A percentile compares a stretch with the other conserved stretches of the same genome.
These are phyloP conservation scores for Collybia sordida DNA, from an alignment of 768 basidiomycete species.

Conservation along the genomic window DNA sequence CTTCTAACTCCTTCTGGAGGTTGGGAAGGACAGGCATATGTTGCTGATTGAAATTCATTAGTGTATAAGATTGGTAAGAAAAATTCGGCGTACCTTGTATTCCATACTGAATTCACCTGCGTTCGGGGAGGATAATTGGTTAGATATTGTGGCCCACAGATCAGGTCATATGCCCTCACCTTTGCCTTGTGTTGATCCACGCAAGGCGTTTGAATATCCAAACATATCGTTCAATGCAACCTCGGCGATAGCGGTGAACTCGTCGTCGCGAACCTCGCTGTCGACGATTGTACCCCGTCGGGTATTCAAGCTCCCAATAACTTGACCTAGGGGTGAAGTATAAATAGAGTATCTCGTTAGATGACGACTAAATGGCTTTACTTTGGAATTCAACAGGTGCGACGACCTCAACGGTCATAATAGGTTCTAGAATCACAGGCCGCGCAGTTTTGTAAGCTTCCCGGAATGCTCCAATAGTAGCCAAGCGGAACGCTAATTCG, in stretches of 20 bases:
- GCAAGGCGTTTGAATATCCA: constrained; percentile 89
- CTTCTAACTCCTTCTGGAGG: constrained; percentile 86
- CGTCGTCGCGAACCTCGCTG: constrained; percentile 95
- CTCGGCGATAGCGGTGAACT: constrained; percentile 89
- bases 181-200: constrained; percentile 96
- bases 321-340: constrained; percentile 49
- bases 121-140: neutral
- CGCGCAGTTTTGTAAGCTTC: constrained; percentile 79
- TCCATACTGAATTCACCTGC: constrained; percentile 78
- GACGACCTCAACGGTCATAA: constrained; percentile 98
- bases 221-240: constrained; percentile 99
- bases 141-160: neutral
- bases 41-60: constrained; percentile 36
- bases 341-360: constrained; percentile 1
- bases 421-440: constrained; percentile 91
- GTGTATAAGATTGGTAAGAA: constrained; percentile 3
- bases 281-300: constrained; percentile 93
- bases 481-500: constrained; percentile 91
- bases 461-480: constrained; percentile 89
- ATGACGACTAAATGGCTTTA: constrained; percentile 23
- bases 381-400: constrained; percentile 97
- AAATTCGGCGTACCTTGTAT: constrained; percentile 56
- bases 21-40: constrained; percentile 85
- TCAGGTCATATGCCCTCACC: constrained; percentile 31
- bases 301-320: constrained; percentile 92